Percentiles rank a stretch among this genome's conserved stretches.
Evolutionary conservation across 768 basidiomycete genomes (phyloP).

Genomic region (Pisolithus microcarpus): DNA sequence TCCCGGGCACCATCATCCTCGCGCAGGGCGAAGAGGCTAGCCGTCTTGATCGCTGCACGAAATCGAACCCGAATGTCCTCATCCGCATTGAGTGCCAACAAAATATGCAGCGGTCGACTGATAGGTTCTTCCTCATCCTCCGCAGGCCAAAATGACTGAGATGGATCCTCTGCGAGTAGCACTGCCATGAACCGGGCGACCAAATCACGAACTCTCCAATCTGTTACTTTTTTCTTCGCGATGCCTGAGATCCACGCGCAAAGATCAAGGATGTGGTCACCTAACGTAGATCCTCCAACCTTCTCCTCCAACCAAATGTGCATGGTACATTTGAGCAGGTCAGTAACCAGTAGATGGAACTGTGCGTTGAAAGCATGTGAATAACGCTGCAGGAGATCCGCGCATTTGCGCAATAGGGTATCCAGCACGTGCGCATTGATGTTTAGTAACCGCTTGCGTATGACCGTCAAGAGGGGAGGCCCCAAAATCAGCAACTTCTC

Average conservation of each 20-base stretch:
- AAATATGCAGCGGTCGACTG: conserved; percentile 37
- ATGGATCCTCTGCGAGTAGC: conserved; percentile 56
- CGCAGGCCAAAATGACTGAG: conserved; percentile 41
- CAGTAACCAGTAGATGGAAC: conserved; percentile 48
- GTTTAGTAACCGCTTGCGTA: conserved; percentile 48
- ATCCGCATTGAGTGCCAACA: conserved; percentile 55
- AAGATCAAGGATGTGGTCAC: conserved; percentile 40
- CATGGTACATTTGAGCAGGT: conserved; percentile 58
- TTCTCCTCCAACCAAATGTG: conserved; percentile 46
- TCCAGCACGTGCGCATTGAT: conserved; percentile 47
- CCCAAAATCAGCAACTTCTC: conserved; percentile 56
- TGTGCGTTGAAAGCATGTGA: conserved; percentile 46
- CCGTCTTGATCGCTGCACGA: conserved; percentile 55
- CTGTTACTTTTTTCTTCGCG: conserved; percentile 34
- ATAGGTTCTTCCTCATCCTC: conserved; percentile 21
- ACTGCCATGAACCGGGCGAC: conserved; percentile 58
- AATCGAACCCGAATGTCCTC: conserved; percentile 81
- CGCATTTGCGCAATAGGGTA: conserved; percentile 47
- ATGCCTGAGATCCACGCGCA: conserved; percentile 47
- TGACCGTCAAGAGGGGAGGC: conserved; percentile 46
- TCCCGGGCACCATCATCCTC: conserved; percentile 24
- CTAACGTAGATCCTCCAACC: conserved; percentile 28
- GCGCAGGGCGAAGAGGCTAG: conserved; percentile 47
- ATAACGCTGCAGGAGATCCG: conserved; percentile 46
- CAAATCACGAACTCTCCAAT: conserved; percentile 64